Evolutionary conservation across 1,284 basidiomycete genomes (phyloP).

Genomic region (Pseudozyma pruni): DNA sequence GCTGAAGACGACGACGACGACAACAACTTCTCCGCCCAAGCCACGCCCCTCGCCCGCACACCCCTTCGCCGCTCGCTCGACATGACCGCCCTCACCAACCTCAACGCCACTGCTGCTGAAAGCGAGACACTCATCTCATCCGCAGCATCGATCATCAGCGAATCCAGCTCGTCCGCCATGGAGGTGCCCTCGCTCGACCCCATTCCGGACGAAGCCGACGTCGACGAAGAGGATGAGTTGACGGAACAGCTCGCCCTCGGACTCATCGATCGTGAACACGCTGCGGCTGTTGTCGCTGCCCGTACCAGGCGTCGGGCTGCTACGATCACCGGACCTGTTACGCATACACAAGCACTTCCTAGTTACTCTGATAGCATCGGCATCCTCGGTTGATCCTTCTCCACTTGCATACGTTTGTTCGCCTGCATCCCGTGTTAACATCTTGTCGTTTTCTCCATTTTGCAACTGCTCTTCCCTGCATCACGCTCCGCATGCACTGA

Average conservation of each 20-base stretch:
- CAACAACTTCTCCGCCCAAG: constrained; percentile 37
- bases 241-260: constrained; percentile 48
- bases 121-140: constrained; percentile 14
- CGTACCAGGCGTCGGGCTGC: constrained; percentile 19
- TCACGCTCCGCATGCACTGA: no score
- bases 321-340: constrained; percentile 13
- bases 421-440: background rate
- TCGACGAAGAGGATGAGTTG: constrained; percentile 40
- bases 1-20: constrained; percentile 23
- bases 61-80: constrained; percentile 40
- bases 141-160: constrained; percentile 19
- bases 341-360: constrained; percentile 14
- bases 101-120: background rate
- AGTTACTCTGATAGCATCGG: constrained; percentile 48
- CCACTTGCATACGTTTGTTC: background rate
- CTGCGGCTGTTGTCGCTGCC: constrained; percentile 28
- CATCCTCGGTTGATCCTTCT: constrained; percentile 29
- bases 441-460: no score
- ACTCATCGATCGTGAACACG: constrained; percentile 40
- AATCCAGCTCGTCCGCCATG: constrained; percentile 23
- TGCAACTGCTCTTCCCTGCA: no score
- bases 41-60: constrained; percentile 40
- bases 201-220: constrained; percentile 42
- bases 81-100: constrained; percentile 16
- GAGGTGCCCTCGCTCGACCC: constrained; percentile 48